Conservation (phyloP, 495 filamentous ascomycete genomes). For the Penicillium turbatum region DNA sequence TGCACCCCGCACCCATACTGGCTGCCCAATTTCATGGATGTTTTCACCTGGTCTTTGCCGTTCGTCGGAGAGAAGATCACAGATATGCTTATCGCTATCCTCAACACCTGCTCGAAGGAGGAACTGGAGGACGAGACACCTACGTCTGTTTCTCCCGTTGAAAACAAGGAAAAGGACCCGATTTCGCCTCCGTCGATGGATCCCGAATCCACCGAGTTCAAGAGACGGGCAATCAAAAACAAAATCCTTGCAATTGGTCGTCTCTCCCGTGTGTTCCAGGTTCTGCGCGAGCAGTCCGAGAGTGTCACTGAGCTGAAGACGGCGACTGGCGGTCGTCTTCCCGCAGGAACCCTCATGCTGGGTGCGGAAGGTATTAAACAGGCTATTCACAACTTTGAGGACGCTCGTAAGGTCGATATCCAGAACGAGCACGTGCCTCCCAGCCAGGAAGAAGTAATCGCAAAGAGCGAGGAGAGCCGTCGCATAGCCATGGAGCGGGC, state of each 20-base stretch:
- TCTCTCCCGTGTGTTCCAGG: conserved; percentile 96
- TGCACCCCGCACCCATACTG: conserved; percentile 99
- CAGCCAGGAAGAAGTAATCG: conserved; percentile 82
- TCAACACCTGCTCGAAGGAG: conserved; percentile 97
- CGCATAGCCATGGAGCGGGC: conserved; percentile 80
- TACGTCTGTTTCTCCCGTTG: conserved; percentile 53
- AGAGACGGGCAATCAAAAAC: conserved; percentile 96
- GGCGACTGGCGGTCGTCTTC: conserved; percentile 85
- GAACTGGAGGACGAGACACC: conserved; percentile 84
- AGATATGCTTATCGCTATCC: conserved; percentile 97
- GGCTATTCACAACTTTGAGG: conserved; percentile 95
- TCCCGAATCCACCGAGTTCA: conserved; percentile 81
- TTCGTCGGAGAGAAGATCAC: conserved; percentile 99
- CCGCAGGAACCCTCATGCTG: conserved; percentile 94
- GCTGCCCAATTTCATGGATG: conserved; percentile 99
- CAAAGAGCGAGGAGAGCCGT: conserved; percentile 72
- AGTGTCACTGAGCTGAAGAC: conserved; percentile 96
- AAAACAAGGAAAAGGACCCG: conserved; percentile 34
- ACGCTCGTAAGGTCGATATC: conserved; percentile 95
- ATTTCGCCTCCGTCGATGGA: conserved; percentile 69
- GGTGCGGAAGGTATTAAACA: conserved; percentile 98
- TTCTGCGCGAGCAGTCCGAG: conserved; percentile 95
- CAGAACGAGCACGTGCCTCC: conserved; percentile 95
- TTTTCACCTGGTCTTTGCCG: conserved; percentile 97
- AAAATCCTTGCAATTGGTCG: conserved; percentile 98